Evolutionary conservation across 2,329 filamentous ascomycete species (phyloP).

Genomic region (Xenoacremonium recifei): DNA sequence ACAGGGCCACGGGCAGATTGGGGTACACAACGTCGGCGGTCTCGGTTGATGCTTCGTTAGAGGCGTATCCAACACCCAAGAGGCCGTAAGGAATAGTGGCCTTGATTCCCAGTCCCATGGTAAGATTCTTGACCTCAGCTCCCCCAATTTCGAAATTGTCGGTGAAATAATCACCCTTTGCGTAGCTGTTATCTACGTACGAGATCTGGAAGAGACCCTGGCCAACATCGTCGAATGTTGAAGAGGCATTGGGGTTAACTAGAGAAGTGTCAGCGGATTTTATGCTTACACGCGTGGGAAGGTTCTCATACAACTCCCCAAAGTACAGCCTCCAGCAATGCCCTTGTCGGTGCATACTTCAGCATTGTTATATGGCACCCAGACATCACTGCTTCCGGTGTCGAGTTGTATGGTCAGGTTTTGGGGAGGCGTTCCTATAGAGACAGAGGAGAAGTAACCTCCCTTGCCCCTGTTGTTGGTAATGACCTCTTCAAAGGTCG

Average conservation of each 20-base stretch:
- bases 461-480: slow-evolving; percentile 44
- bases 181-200: slow-evolving; percentile 60
- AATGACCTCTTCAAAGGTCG: slow-evolving; percentile 42
- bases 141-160: slow-evolving; percentile 56
- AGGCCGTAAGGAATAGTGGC: slow-evolving; percentile 57
- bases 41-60: slow-evolving; percentile 46
- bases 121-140: slow-evolving; percentile 50
- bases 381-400: slow-evolving; percentile 65
- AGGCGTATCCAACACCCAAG: slow-evolving; percentile 58
- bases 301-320: slow-evolving; percentile 46
- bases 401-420: slow-evolving; percentile 58
- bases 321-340: slow-evolving; percentile 32
- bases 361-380: slow-evolving; percentile 47
- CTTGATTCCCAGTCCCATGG: slow-evolving; percentile 56
- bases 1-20: slow-evolving; percentile 65
- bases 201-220: slow-evolving; percentile 52
- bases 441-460: slow-evolving; percentile 55
- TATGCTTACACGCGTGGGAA: background rate
- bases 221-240: slow-evolving; percentile 43
- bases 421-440: slow-evolving; percentile 57
- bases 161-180: slow-evolving; percentile 57
- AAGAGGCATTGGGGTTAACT: slow-evolving; percentile 49
- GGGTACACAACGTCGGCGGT: slow-evolving; percentile 38
- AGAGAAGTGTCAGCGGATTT: slow-evolving; percentile 19
- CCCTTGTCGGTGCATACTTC: slow-evolving; percentile 36